Base-by-base conservation (phyloP, 2,329 filamentous ascomycete genomes). In the Microdochium trichocladiopsis region DNA sequence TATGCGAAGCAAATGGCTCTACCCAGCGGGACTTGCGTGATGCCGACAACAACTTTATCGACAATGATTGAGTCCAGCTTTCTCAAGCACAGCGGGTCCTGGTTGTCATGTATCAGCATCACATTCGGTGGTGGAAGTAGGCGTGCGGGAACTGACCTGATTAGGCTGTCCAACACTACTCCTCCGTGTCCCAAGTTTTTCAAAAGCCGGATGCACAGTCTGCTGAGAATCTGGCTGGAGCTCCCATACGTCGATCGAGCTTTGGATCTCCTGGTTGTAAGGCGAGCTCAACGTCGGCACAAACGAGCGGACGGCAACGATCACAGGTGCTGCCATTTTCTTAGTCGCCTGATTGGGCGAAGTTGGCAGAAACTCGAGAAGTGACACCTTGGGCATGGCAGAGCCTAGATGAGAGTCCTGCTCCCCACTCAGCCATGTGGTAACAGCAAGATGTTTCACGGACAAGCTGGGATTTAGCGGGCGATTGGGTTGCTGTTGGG, bases 211-310 rank as follows among this genome's bases (percentile, higher is more conserved):
- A 63, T 94, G 88, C 8, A 95, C 71, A 10, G 72, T 76, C 56
- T 86, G 82, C n/a, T 78, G 70, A 48, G 82, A 77, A 28, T 88
- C 83, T 28, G 79, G 76, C 10, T 93, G 66, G 14, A 95, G 72
- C 59, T 94, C 86, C 93, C 93, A 97, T 56, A 87, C 81, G 56
- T 90, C 85, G 56, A 97, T 76, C 41, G 92, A 80, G 58, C 86
- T 95, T 59, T 87, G 83, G 0, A 82, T 73, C 28, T 84, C 82
- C 57, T 85, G 82, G 43, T 79, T 77, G 51, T 80, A 84, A 25
- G 84, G 76, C 25, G 77, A 76, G 57, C 72, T 75, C 52, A 74
- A 72, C 56, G 69, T 69, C 51, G 76, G 78, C 50, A 78, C 68
- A 61, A 79, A 79, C 10, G 87, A 87, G 55, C 90, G 90, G 25